Conservation (phyloP, 371 early-diverging fungal species). For the Mucor sp. region DNA sequence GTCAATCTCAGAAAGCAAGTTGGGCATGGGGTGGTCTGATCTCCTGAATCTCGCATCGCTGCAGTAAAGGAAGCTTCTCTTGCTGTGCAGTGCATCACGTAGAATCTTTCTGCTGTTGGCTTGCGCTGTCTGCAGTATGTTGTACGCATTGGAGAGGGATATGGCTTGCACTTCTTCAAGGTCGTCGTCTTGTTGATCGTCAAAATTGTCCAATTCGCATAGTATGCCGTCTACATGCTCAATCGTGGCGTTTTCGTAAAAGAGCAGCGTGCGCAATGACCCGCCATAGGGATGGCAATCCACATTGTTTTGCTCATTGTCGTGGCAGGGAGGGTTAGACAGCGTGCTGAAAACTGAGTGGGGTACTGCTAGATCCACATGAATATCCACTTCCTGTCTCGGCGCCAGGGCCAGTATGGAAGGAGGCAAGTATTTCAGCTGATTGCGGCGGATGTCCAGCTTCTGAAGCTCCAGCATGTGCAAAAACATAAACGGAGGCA, state of each 20-base stretch:
- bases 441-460: slow-evolving; percentile 57
- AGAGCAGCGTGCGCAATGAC: slow-evolving; percentile 28
- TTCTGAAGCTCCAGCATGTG: slow-evolving; percentile 47
- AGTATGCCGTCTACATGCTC: slow-evolving; percentile 33
- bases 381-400: slow-evolving; percentile 17
- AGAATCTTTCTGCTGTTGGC: neutral
- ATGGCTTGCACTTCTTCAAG: neutral
- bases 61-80: neutral
- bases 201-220: slow-evolving; percentile 11
- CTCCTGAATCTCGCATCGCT: slow-evolving; percentile 1
- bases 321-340: neutral
- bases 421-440: slow-evolving; percentile 49
- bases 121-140: neutral
- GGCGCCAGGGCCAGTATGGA: slow-evolving; percentile 36
- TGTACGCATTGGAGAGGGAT: neutral
- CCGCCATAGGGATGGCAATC: slow-evolving; percentile 29
- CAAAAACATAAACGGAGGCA: slow-evolving; percentile 53
- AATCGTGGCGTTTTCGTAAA: slow-evolving; percentile 31
- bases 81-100: neutral
- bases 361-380: slow-evolving; percentile 19
- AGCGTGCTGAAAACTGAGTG: slow-evolving; percentile 13
- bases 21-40: slow-evolving; percentile 2
- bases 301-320: neutral
- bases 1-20: slow-evolving; percentile 11
- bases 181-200: neutral